phyloP scores from a whole-genome alignment of 176 grass and related monocot species.

The Aegilops speltoides region DNA sequence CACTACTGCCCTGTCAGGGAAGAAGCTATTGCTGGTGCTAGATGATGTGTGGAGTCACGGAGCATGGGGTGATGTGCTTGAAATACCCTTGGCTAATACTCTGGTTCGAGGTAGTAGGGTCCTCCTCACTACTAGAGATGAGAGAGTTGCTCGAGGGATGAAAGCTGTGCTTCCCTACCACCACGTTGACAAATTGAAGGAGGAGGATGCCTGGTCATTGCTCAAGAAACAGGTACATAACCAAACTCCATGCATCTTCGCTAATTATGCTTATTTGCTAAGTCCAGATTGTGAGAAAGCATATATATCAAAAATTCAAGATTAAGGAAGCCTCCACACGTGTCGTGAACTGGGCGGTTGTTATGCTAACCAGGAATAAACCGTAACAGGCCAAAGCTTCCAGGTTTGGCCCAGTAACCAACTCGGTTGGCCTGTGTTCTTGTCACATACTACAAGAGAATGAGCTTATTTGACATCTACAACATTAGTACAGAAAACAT shows the following conservation, averaged over 20 bases:
- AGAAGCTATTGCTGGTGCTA: neutral
- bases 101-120: neutral
- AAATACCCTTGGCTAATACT: neutral
- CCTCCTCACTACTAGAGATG: neutral
- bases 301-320: too few relatives aligned
- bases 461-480: too few relatives aligned
- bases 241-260: neutral
- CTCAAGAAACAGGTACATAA: slow-evolving; percentile 7
- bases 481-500: too few relatives aligned
- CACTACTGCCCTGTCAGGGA: neutral
- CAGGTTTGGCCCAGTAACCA: too few relatives aligned
- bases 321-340: too few relatives aligned
- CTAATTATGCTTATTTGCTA: too few relatives aligned
- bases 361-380: too few relatives aligned
- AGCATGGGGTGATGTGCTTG: neutral
- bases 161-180: neutral
- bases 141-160: neutral
- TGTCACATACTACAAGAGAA: too few relatives aligned
- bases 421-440: too few relatives aligned
- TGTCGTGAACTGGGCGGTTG: too few relatives aligned
- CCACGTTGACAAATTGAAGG: neutral
- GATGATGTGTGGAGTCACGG: slow-evolving; percentile 2
- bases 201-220: neutral
- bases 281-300: too few relatives aligned
- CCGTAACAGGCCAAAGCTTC: too few relatives aligned